phyloP scores from a whole-genome alignment of 1,284 basidiomycete species.

The Ganoderma leucocontextum region DNA sequence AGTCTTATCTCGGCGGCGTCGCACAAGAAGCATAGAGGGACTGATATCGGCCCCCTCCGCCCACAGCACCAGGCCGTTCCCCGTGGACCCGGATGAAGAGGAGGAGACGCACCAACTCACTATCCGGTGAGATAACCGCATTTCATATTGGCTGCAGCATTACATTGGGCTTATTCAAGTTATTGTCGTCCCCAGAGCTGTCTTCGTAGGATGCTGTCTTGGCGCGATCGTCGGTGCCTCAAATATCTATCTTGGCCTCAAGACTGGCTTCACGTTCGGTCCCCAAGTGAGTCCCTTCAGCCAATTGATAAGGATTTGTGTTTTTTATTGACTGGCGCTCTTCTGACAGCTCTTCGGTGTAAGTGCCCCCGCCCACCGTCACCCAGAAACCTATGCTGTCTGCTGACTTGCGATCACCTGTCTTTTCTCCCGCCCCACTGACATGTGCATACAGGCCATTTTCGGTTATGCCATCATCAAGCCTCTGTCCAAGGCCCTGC shows the following conservation, averaged over 20 bases:
- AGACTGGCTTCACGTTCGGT: conserved; percentile 75
- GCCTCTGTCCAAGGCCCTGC: conserved; percentile 58
- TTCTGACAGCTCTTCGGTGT: conserved; percentile 56
- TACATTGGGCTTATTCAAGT: background rate
- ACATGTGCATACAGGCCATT: conserved; percentile 49
- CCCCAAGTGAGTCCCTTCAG: conserved; percentile 46
- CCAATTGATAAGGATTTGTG: background rate
- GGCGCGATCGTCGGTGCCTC: conserved; percentile 35
- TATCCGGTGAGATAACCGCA: conserved; percentile 43
- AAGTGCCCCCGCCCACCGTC: conserved; percentile 17
- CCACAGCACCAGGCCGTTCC: conserved; percentile 52
- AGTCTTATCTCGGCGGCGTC: conserved; percentile 5
- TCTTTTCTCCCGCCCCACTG: background rate
- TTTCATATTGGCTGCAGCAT: background rate
- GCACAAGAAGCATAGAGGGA: background rate
- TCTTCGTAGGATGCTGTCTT: conserved; percentile 61
- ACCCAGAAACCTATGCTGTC: background rate
- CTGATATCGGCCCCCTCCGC: background rate
- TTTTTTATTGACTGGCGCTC: conserved; percentile 5
- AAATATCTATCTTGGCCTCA: conserved; percentile 69
- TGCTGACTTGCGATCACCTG: background rate
- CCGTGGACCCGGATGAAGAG: conserved; percentile 55
- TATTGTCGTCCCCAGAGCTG: conserved; percentile 47
- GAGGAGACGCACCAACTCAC: conserved; percentile 66
- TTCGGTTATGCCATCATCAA: conserved; percentile 76